Base-by-base conservation (phyloP, 257 asterid species). In the Forsythia viridissima region DNA sequence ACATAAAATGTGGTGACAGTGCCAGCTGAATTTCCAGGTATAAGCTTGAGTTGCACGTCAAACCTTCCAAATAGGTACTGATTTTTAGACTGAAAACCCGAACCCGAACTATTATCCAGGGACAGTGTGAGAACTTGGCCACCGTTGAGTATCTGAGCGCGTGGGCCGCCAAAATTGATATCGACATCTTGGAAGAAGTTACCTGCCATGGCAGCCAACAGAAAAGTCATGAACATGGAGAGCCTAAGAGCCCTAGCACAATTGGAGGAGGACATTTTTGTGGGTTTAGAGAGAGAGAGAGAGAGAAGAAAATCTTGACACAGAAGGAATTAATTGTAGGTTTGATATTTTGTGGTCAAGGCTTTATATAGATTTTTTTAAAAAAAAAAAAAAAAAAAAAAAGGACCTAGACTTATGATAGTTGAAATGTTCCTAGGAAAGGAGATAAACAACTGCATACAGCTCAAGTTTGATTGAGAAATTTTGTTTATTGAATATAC, bases 1-100 rank as follows among this genome's bases (percentile, higher is more conserved):
- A 91, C 96, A 30, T 71, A 92, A 59, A 91, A 91, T 0, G 97
- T 90, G 0, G 97, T 84, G 70, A 92, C 97, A 0, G 95, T 85
- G 82, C 97, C 97, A 18, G 95, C 97, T 0, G 97, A 92, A 78
- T 92, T 84, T 2, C 81, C 80, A 2, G 93, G 89, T 0, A 92
- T 74, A 52, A 92, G 92, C 81, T 91, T 92, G 77, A 92, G 78
- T 80, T 92, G 89, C 85, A 90, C 40, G 43, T 92, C 97, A 3
- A 92, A 83, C 74, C 91, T 77, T 8, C 87, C 91, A 5, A 69
- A 92, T 0, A 91, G 68, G 70, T 71, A 92, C 21, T 75, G 73
- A 3, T 78, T 83, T 40, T 84, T 84, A 40, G 97, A 88, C 80
- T 88, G 81, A 18, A 91, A 92, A 2, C 97, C 98, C 0, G 90